phyloP scores from a whole-genome alignment of 306 rosid species.

The Echinosophora koreensis region DNA sequence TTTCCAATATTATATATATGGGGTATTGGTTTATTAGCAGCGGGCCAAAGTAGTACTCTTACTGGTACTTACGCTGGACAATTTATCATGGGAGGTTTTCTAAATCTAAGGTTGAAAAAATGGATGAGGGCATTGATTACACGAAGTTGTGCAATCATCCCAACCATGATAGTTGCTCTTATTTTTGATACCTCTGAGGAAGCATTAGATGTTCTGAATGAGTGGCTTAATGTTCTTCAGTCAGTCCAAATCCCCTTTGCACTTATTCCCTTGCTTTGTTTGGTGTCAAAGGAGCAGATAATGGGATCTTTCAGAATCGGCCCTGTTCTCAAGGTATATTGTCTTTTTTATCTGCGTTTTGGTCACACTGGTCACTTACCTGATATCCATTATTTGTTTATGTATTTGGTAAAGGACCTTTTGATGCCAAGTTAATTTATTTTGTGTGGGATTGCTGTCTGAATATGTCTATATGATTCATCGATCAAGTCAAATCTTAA shows the following conservation, averaged over 20 bases:
- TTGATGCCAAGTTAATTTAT: constrained; percentile 26
- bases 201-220: constrained; percentile 75
- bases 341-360: constrained; percentile 37
- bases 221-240: constrained; percentile 98
- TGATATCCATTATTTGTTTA: background rate
- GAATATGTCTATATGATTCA: constrained; percentile 9
- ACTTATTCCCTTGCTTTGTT: constrained; percentile 89
- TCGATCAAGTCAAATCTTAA: constrained; percentile 1
- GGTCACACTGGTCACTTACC: constrained; percentile 2
- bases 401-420: constrained; percentile 27
- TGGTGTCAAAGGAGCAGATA: constrained; percentile 89
- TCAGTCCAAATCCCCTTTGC: constrained; percentile 98
- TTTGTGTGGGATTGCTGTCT: constrained; percentile 7
- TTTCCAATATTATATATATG: constrained; percentile 89
- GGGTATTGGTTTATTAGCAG: constrained; percentile 95
- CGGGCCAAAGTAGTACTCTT: constrained; percentile 96
- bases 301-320: constrained; percentile 94
- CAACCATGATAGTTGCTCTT: constrained; percentile 94
- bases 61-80: constrained; percentile 99
- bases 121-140: constrained; percentile 94
- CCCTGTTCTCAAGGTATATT: constrained; percentile 69
- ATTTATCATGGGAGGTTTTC: constrained; percentile 97
- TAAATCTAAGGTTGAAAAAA: constrained; percentile 85
- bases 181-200: constrained; percentile 71
- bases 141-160: constrained; percentile 87